A percentile compares a stretch with the other conserved stretches of the same genome.
phyloP scores from a whole-genome alignment of 805 yeast genomes.

The Candida broadrunensis region DNA sequence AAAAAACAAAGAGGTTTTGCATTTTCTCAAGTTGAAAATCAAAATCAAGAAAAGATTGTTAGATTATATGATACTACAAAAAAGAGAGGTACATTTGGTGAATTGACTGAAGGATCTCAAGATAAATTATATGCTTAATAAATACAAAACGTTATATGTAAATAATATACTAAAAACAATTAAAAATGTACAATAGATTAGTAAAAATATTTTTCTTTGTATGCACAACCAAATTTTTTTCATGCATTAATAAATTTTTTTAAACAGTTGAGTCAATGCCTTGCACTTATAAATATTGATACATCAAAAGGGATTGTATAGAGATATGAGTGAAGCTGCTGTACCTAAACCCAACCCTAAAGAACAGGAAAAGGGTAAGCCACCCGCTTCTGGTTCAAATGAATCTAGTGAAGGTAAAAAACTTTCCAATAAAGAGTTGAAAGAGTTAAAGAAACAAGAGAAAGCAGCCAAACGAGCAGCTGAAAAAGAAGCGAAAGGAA shows the following conservation, averaged over 20 bases:
- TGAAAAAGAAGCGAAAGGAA: constrained; percentile 66
- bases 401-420: constrained; percentile 1
- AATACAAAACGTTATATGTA: too few species aligned
- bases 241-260: too few species aligned
- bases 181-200: too few species aligned
- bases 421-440: constrained; percentile 75
- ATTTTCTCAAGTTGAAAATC: constrained; percentile 87
- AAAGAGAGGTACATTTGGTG: constrained; percentile 71
- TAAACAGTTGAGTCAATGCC: too few species aligned
- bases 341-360: background rate
- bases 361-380: background rate
- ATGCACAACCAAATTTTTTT: too few species aligned
- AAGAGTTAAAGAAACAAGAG: constrained; percentile 83
- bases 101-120: constrained; percentile 25
- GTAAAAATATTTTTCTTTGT: too few species aligned
- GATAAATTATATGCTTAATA: too few species aligned
- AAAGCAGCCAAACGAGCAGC: constrained; percentile 94
- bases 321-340: background rate
- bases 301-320: background rate
- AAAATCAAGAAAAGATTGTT: constrained; percentile 86
- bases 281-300: too few species aligned
- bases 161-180: too few species aligned
- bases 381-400: background rate
- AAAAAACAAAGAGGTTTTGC: constrained; percentile 98
- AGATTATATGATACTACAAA: constrained; percentile 95